Evolutionary conservation across 192 early-diverging fungal species (phyloP), one percentile per base, ranked within the genome.

Genomic region (Anaeromyces robustus): DNA sequence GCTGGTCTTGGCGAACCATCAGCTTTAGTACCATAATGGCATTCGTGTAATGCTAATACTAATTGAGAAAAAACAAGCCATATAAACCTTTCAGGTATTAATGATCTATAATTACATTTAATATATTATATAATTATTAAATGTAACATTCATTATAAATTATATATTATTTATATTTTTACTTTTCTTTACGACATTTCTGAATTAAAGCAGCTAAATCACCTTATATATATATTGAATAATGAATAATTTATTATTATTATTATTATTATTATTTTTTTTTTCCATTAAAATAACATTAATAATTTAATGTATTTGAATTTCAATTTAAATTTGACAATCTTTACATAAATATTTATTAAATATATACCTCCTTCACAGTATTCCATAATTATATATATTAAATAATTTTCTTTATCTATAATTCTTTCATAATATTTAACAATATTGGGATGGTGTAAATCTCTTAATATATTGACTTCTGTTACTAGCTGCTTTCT

Each of bases 311-410:
- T n/a, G n/a, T n/a, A n/a, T n/a, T n/a, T n/a, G n/a, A n/a, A n/a
- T n/a, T n/a, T n/a, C n/a, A n/a, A n/a, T n/a, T n/a, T n/a, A n/a
- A n/a, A n/a, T n/a, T n/a, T n/a, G n/a, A n/a, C n/a, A n/a, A n/a
- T n/a, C n/a, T n/a, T 30, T 77, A 12, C 3, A 29, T 7, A 77
- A 30, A 5, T 31, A 18, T 22, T 18, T 29, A 22, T 18, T 22
- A 14, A 22, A 14, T 16, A 77, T 29, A 2, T 29, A 79, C 90
- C 92, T 39, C 92, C 92, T 83, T 93, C 92, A 80, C 92, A 93
- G 83, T 92, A 92, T 80, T 93, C 92, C 93, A 94, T 94, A 59
- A 93, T 86, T 77, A 94, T 94, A 83, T 93, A 92, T 16, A 94
- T 93, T 82, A 90, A 84, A 80, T 84, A 89, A 81, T 89, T 88